These are phyloP conservation scores for Flaveria sonorensis DNA, from an alignment of 129 eudicot genomes.

Conservation along the genomic window DNA sequence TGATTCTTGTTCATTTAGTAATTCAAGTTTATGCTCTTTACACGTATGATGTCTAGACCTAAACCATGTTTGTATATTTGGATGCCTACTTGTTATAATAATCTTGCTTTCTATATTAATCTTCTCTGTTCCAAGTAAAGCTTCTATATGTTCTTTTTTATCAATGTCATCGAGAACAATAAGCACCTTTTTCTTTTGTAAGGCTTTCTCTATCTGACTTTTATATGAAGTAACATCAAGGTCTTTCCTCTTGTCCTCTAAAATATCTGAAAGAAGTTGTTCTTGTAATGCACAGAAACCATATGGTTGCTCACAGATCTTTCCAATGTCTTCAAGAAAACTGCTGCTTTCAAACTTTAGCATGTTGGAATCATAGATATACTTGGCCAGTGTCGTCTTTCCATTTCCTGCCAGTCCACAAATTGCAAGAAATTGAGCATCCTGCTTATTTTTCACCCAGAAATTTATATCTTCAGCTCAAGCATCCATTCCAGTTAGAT, in stretches of 20 bases:
- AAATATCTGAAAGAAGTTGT: slow-evolving; percentile 42
- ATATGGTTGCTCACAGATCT: slow-evolving; percentile 18
- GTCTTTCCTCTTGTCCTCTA: slow-evolving; percentile 26
- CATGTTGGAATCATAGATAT: slow-evolving; percentile 24
- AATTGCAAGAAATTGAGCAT: slow-evolving; percentile 30
- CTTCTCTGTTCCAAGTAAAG: slow-evolving; percentile 40
- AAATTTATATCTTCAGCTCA: slow-evolving; percentile 32
- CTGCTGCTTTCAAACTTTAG: slow-evolving; percentile 36
- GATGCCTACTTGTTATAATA: slow-evolving; percentile 39
- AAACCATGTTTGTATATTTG: slow-evolving; percentile 7
- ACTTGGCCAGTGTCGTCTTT: slow-evolving; percentile 40
- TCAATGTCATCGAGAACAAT: slow-evolving; percentile 54
- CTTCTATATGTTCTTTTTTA: slow-evolving; percentile 37
- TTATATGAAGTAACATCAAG: slow-evolving; percentile 30
- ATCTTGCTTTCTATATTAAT: slow-evolving; percentile 44
- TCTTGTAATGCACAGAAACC: slow-evolving; percentile 38
- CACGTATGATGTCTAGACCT: slow-evolving; percentile 8
- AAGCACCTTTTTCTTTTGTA: slow-evolving; percentile 36
- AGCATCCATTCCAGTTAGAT: slow-evolving; percentile 35
- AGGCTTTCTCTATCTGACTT: slow-evolving; percentile 31
- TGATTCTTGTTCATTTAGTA: slow-evolving; percentile 25
- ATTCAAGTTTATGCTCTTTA: slow-evolving; percentile 24
- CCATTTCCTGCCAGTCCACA: slow-evolving; percentile 48
- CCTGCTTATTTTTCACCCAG: slow-evolving; percentile 37
- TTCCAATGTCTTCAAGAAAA: slow-evolving; percentile 34